Evolutionary conservation across 495 filamentous ascomycete species (phyloP).

Genomic region (Aspergillus wentii): DNA sequence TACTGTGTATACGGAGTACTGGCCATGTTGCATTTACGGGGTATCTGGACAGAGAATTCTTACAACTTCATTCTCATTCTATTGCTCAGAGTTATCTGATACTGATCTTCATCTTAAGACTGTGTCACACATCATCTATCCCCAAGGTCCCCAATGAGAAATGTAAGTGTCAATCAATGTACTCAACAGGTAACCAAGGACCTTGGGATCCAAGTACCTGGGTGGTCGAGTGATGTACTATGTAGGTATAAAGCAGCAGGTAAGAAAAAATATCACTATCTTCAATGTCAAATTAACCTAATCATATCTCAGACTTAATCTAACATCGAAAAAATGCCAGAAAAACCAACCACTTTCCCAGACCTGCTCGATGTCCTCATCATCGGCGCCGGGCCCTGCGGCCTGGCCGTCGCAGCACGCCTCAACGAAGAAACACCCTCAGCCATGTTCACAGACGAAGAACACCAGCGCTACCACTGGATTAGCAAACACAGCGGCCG

Average conservation of each 20-base stretch:
- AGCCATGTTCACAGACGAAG: constrained; percentile 61
- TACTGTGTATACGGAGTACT: too few relatives aligned
- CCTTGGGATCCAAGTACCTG: constrained; percentile 37
- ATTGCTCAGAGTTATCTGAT: not conserved
- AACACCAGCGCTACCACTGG: constrained; percentile 62
- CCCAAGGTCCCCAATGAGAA: constrained; percentile 23
- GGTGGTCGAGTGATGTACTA: constrained; percentile 11
- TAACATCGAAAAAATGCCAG: not conserved
- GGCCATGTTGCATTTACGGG: too few relatives aligned
- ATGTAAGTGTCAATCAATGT: constrained; percentile 2
- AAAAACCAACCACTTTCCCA: constrained; percentile 7
- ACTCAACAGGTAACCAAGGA: constrained; percentile 23
- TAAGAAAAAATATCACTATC: too few relatives aligned
- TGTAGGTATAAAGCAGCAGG: too few relatives aligned
- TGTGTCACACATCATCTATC: not conserved
- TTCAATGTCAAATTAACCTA: too few relatives aligned
- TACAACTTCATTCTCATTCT: not conserved
- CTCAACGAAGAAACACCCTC: constrained; percentile 57
- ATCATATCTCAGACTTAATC: not conserved
- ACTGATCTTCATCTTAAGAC: not conserved
- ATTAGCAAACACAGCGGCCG: constrained; percentile 48
- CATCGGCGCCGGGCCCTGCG: constrained; percentile 59
- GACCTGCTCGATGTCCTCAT: constrained; percentile 54
- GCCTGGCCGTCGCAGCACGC: constrained; percentile 55
- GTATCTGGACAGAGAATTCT: too few relatives aligned